phyloP scores from a whole-genome alignment of 805 yeast genomes.

The Yueomyces sinensis region DNA sequence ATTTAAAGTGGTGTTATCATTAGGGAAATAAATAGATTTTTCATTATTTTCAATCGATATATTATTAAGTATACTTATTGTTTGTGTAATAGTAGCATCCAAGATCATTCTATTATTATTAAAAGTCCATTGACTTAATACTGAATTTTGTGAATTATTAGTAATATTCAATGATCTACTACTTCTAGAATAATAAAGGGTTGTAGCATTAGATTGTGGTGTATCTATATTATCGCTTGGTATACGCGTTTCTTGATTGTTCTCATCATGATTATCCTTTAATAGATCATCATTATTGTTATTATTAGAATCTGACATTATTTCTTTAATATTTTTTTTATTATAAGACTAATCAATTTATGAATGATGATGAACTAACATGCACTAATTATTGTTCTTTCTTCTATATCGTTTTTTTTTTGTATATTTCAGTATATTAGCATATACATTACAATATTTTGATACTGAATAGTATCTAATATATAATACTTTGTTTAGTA shows the following conservation, averaged over 20 bases:
- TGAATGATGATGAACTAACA: no score
- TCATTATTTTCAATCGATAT: conserved; percentile 41
- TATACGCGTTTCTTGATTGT: no score
- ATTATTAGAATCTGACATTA: no score
- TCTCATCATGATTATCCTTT: no score
- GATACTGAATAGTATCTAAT: no score
- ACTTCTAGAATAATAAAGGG: neutral
- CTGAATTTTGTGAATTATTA: conserved; percentile 7
- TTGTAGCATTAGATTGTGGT: neutral
- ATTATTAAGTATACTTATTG: conserved; percentile 37
- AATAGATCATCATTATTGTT: no score
- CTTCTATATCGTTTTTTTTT: neutral
- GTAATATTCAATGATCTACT: neutral
- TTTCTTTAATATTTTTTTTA: no score
- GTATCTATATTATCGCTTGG: no score
- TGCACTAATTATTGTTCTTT: no score
- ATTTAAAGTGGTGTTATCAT: conserved; percentile 19
- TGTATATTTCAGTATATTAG: neutral
- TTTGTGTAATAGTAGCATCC: conserved; percentile 44
- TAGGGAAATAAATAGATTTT: conserved; percentile 53
- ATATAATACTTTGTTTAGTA: no score
- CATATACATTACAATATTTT: neutral
- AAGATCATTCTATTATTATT: conserved; percentile 58
- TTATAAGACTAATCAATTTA: no score
- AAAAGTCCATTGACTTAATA: conserved; percentile 62